Evolutionary conservation across 345 rosid genomes (phyloP).

Genomic region (Melaleuca alternifolia): DNA sequence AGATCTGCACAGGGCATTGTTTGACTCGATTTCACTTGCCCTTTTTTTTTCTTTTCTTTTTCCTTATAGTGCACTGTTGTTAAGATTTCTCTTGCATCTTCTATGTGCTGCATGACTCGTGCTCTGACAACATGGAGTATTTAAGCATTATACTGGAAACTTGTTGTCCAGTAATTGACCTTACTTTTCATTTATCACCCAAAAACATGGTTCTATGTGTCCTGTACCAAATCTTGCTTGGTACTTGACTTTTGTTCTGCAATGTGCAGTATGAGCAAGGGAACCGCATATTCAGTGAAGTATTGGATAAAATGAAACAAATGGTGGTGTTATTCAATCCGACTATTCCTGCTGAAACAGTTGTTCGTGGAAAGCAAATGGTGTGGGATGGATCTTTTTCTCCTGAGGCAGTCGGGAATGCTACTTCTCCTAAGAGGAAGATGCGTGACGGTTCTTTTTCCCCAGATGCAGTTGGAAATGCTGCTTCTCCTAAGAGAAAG

Average conservation of each 20-base stretch:
- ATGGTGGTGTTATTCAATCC: constrained; percentile 6
- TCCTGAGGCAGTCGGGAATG: not conserved
- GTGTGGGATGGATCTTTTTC: not conserved
- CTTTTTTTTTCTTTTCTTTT: not conserved
- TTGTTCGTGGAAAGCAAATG: not conserved
- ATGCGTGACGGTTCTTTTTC: not conserved
- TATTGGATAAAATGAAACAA: constrained; percentile 20
- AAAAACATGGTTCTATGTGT: not conserved
- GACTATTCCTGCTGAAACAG: constrained; percentile 7
- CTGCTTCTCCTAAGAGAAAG: not conserved
- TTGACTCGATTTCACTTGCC: not conserved
- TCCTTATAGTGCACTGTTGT: not conserved
- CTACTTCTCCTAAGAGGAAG: not conserved
- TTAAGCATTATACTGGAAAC: not conserved
- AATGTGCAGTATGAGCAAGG: constrained; percentile 19
- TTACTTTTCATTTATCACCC: not conserved
- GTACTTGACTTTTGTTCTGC: not conserved
- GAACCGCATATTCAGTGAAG: not conserved
- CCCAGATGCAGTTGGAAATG: not conserved
- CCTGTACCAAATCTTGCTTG: not conserved
- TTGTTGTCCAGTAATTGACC: not conserved
- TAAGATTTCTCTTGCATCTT: not conserved
- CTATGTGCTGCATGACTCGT: not conserved
- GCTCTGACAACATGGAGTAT: not conserved
- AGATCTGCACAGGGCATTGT: not conserved